These are phyloP conservation scores for Alternaria tenuissima DNA, from an alignment of 2,329 filamentous ascomycete species.

Conservation along the genomic window DNA sequence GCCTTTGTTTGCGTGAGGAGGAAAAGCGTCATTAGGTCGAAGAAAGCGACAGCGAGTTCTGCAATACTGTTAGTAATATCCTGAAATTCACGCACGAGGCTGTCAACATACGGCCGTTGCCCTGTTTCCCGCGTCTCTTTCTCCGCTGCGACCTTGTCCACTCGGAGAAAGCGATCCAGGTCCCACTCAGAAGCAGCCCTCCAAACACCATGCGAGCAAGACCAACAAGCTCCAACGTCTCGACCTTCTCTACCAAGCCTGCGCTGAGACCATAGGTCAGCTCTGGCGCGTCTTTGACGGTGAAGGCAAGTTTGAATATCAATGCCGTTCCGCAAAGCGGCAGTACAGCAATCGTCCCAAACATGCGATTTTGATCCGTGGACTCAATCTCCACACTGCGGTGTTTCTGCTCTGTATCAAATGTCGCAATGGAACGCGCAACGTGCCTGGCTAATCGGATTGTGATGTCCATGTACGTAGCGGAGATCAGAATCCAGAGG, in stretches of 20 bases:
- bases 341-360: slow-evolving; percentile 44
- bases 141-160: slow-evolving; percentile 33
- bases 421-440: slow-evolving; percentile 38
- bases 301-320: slow-evolving; percentile 90
- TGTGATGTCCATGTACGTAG: slow-evolving; percentile 71
- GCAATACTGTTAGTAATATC: slow-evolving; percentile 25
- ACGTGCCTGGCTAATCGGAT: slow-evolving; percentile 53
- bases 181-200: slow-evolving; percentile 41
- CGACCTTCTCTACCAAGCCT: slow-evolving; percentile 60
- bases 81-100: too few species aligned
- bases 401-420: slow-evolving; percentile 25
- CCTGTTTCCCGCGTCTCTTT: slow-evolving; percentile 20
- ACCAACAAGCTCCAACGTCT: slow-evolving; percentile 37
- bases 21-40: slow-evolving; percentile 76
- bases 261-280: slow-evolving; percentile 58
- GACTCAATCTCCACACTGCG: slow-evolving; percentile 30
- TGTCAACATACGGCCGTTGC: slow-evolving; percentile 37
- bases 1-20: slow-evolving; percentile 86
- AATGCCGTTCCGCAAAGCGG: slow-evolving; percentile 66
- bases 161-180: slow-evolving; percentile 42
- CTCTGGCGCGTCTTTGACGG: slow-evolving; percentile 86
- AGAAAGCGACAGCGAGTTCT: slow-evolving; percentile 60
- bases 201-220: slow-evolving; percentile 50
- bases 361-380: slow-evolving; percentile 40
- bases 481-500: slow-evolving; percentile 77